Evolutionary conservation across 768 basidiomycete genomes (phyloP).

Genomic region (Hydnomerulius pinastri): DNA sequence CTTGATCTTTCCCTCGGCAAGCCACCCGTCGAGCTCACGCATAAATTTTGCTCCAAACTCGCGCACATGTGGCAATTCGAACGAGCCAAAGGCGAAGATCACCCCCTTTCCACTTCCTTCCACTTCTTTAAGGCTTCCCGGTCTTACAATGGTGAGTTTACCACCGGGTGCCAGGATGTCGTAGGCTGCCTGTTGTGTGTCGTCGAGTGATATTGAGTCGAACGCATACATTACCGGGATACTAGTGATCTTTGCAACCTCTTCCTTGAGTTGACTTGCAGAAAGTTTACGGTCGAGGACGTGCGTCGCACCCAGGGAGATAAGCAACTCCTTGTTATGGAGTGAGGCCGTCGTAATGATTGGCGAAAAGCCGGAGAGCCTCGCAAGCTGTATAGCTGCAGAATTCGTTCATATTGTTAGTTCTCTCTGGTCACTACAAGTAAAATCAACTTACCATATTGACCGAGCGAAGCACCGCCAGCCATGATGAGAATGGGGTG

Average conservation of each 20-base stretch:
- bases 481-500: constrained; percentile 35
- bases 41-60: constrained; percentile 12
- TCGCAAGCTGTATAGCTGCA: constrained; percentile 35
- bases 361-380: constrained; percentile 33
- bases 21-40: constrained; percentile 10
- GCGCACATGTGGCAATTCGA: neutral
- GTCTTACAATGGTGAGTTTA: constrained; percentile 14
- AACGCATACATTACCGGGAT: constrained; percentile 11
- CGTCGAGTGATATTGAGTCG: constrained; percentile 32
- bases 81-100: constrained; percentile 1
- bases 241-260: constrained; percentile 1
- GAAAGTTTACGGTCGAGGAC: constrained; percentile 33
- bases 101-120: constrained; percentile 5
- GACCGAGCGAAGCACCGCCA: constrained; percentile 36
- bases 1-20: constrained; percentile 17
- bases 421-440: neutral
- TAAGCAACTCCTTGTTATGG: constrained; percentile 30
- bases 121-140: neutral
- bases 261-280: constrained; percentile 1
- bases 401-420: neutral
- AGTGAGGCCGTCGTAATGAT: constrained; percentile 42
- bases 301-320: constrained; percentile 38
- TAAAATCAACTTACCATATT: constrained; percentile 22
- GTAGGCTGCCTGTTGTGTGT: constrained; percentile 34
- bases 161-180: constrained; percentile 34